Evolutionary conservation across 495 filamentous ascomycete species (phyloP).

Genomic region (Aspergillus campestris): DNA sequence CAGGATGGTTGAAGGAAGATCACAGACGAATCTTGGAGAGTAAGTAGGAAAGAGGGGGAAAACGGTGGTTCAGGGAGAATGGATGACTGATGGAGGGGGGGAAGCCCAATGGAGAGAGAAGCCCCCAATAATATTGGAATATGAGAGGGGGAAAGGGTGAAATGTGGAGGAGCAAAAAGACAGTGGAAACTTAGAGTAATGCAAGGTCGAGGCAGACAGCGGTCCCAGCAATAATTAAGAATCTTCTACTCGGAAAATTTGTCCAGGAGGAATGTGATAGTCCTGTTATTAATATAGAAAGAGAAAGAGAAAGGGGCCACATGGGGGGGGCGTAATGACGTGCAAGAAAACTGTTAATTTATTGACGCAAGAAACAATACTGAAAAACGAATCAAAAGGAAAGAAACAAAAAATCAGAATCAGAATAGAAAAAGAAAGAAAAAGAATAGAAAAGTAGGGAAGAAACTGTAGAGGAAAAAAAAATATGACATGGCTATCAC

Average conservation of each 20-base stretch:
- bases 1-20: neutral
- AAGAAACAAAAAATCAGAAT: neutral
- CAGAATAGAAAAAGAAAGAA: no score
- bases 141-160: constrained; percentile 4
- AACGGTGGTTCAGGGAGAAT: neutral
- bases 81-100: constrained; percentile 10
- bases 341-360: constrained; percentile 7
- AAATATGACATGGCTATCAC: no score
- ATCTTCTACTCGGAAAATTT: constrained; percentile 14
- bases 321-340: constrained; percentile 10
- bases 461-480: no score
- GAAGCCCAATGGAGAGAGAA: constrained; percentile 16
- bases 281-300: constrained; percentile 15
- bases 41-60: constrained; percentile 1
- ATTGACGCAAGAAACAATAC: constrained; percentile 1
- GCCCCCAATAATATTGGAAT: constrained; percentile 12
- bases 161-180: constrained; percentile 11
- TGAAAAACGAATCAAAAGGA: neutral
- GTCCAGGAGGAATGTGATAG: constrained; percentile 11
- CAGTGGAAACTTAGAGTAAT: constrained; percentile 1
- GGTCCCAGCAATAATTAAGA: no score
- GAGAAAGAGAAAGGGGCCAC: constrained; percentile 18
- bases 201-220: neutral
- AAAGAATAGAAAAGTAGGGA: no score
- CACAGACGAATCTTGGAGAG: no score